phyloP scores from a whole-genome alignment of 805 yeast genomes.

The Middelhovenomyces tepae region DNA sequence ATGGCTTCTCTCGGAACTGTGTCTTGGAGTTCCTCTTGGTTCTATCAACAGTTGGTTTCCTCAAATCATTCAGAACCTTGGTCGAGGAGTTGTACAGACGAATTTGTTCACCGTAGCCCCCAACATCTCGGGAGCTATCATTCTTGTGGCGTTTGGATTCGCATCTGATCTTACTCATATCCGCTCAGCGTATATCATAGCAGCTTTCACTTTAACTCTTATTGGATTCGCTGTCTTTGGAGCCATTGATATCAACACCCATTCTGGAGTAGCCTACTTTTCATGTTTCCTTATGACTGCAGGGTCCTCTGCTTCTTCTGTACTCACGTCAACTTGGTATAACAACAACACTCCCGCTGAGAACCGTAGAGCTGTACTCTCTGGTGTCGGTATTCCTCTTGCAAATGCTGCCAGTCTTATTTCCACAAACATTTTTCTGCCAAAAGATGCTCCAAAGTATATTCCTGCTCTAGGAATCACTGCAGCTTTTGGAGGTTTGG shows the following conservation, averaged over 20 bases:
- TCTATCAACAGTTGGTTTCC: slow-evolving; percentile 45
- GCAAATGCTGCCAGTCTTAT: slow-evolving; percentile 52
- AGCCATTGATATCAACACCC: slow-evolving; percentile 32
- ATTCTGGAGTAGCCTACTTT: slow-evolving; percentile 36
- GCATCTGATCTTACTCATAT: slow-evolving; percentile 33
- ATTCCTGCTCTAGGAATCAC: slow-evolving; percentile 42
- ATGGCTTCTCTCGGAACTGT: slow-evolving; percentile 39
- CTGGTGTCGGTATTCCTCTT: slow-evolving; percentile 44
- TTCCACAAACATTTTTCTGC: slow-evolving; percentile 42
- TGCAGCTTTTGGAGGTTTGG: slow-evolving; percentile 39
- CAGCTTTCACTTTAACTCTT: slow-evolving; percentile 33
- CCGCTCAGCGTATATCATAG: slow-evolving; percentile 33
- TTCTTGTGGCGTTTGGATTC: slow-evolving; percentile 33
- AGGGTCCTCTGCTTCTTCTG: slow-evolving; percentile 42
- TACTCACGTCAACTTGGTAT: slow-evolving; percentile 43
- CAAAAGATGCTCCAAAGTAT: slow-evolving; percentile 46
- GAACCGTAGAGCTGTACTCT: slow-evolving; percentile 37
- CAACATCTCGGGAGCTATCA: slow-evolving; percentile 39
- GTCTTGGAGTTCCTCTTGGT: slow-evolving; percentile 41
- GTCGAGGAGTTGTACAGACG: slow-evolving; percentile 59
- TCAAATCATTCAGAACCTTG: slow-evolving; percentile 47
- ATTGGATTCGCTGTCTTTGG: slow-evolving; percentile 42
- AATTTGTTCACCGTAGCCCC: slow-evolving; percentile 57
- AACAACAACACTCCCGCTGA: slow-evolving; percentile 41
- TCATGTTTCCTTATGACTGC: slow-evolving; percentile 41